Conservation (phyloP, 495 filamentous ascomycete species). For the Penicillium daleae region DNA sequence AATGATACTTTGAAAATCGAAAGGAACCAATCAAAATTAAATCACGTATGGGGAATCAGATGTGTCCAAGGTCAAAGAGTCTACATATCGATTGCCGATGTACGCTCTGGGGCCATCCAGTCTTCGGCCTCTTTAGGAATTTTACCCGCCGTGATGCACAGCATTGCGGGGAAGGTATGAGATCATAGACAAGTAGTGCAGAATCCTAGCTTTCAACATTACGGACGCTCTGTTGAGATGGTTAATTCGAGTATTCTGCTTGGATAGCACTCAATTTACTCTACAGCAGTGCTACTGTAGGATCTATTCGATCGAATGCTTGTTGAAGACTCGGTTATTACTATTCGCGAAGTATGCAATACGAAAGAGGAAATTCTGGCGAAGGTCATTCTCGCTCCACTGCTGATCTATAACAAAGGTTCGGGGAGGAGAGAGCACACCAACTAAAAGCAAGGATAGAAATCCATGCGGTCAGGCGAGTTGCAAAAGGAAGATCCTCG, state of each 20-base stretch:
- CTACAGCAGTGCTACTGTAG: not conserved
- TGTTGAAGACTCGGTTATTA: too few relatives aligned
- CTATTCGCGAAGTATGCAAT: not conserved
- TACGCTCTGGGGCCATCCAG: not conserved
- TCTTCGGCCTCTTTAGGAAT: slow-evolving; percentile 5
- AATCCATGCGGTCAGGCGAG: slow-evolving; percentile 8
- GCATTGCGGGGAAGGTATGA: slow-evolving; percentile 9
- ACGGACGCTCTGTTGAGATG: not conserved
- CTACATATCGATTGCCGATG: not conserved
- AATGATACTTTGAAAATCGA: too few relatives aligned
- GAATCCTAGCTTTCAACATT: not conserved
- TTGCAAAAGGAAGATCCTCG: slow-evolving; percentile 7
- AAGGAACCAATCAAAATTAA: not conserved
- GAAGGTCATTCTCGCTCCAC: slow-evolving; percentile 9
- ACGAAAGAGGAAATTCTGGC: slow-evolving; percentile 12
- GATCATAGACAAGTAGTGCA: not conserved
- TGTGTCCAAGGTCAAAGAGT: not conserved
- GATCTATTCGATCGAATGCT: too few relatives aligned
- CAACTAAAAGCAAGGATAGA: not conserved
- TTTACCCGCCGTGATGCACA: slow-evolving; percentile 4
- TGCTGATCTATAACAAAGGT: slow-evolving; percentile 8
- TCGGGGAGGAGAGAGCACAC: not conserved
- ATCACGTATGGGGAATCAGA: not conserved
- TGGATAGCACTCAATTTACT: not conserved
- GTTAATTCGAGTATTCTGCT: not conserved